Conservation (phyloP, 2,329 filamentous ascomycete species). For the Drechslerella coelobrocha region DNA sequence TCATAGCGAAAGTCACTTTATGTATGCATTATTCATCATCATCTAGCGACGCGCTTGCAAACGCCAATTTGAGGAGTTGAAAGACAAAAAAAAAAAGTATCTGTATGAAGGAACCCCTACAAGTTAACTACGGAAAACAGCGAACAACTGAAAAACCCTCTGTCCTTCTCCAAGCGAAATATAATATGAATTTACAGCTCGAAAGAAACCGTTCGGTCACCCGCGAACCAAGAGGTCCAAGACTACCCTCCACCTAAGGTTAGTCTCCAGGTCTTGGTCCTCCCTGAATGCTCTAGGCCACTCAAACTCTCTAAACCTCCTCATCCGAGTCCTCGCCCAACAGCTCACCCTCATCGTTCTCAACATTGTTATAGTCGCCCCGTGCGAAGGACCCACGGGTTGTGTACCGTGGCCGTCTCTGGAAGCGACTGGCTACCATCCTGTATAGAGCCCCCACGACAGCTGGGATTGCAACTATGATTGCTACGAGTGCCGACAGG, state of each 20-base stretch:
- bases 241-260: background rate
- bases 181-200: conserved; percentile 46
- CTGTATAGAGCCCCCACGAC: conserved; percentile 75
- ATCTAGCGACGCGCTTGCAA: conserved; percentile 4
- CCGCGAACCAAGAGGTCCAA: background rate
- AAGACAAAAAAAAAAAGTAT: background rate
- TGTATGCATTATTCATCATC: background rate
- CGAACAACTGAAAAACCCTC: conserved; percentile 7
- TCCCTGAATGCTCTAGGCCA: background rate
- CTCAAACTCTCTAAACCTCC: conserved; percentile 66
- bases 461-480: conserved; percentile 68
- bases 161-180: background rate
- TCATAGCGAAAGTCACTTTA: background rate
- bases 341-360: conserved; percentile 92
- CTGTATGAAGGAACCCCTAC: conserved; percentile 8
- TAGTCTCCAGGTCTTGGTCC: background rate
- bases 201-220: conserved; percentile 27
- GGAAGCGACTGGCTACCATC: conserved; percentile 68
- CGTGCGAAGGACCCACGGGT: conserved; percentile 87
- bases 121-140: conserved; percentile 6
- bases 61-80: background rate
- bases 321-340: conserved; percentile 93
- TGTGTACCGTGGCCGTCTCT: conserved; percentile 74
- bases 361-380: conserved; percentile 86
- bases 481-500: conserved; percentile 69